Base-by-base conservation (phyloP, 2,329 filamentous ascomycete genomes). In the Botrytis sinoallii region DNA sequence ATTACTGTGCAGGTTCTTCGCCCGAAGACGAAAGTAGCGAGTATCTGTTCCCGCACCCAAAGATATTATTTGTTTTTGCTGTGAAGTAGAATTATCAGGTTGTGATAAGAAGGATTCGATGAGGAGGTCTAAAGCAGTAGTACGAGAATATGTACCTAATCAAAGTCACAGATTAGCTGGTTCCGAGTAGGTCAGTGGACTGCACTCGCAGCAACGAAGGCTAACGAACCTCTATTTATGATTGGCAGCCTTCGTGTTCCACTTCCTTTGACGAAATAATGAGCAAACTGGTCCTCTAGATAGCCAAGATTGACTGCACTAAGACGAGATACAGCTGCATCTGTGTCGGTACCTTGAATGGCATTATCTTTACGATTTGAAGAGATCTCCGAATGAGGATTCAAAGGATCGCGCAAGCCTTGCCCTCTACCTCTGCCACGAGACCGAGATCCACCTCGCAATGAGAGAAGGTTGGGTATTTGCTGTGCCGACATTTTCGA, bases 1-100 rank as follows among this genome's bases (percentile, higher is more conserved):
- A 44, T 79, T 77, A 1, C 71, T 74, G 42, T 79, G 74, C 63
- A 76, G 74, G 52, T 80, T 77, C 35, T 78, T 74, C 42, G 84
- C 79, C 0, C 82, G 71, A 1, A 98, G 84, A 32, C 93, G 90
- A 80, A 98, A 94, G 74, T 91, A 92, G 25, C 96, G 89, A 10
- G 96, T 98, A 81, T 99, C 96, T 18, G 95, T 97, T 38, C 96
- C 96, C 25, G 96, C 95, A 44, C 96, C 96, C 0, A 99, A 88
- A 0, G 95, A 98, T 75, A 99, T 88, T 74, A 99, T 94, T 81
- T 99, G 96, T 75, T 89, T 89, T 5, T 78, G 63, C 38, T 64
- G 38, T 42, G 40, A n/a, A 40, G 60, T 77, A 2, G 81, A 79
- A n/a, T 74, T 42, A 20, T 57, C 12, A 6, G 67, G 40, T 7